Evolutionary conservation across 306 rosid genomes (phyloP).

Genomic region (Prinsepia uniflora): DNA sequence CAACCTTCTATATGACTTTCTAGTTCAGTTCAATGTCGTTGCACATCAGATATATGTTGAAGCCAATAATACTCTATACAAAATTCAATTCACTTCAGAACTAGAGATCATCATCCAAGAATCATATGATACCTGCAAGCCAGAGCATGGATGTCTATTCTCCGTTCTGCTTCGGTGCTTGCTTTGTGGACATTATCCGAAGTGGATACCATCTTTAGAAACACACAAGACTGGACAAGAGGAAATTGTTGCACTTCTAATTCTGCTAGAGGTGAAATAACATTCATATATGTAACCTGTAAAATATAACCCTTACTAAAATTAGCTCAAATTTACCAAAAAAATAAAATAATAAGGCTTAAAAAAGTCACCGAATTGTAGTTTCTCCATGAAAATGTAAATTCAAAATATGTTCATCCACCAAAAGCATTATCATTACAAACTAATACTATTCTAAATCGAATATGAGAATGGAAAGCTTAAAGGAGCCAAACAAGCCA

Average conservation of each 20-base stretch:
- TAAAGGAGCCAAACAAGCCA: not conserved
- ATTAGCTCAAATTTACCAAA: constrained; percentile 5
- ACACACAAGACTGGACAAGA: constrained; percentile 72
- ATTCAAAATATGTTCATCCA: not conserved
- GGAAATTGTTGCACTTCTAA: constrained; percentile 78
- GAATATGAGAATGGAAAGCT: not conserved
- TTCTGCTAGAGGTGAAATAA: constrained; percentile 73
- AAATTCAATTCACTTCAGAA: not conserved
- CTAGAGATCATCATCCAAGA: constrained; percentile 8
- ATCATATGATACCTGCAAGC: constrained; percentile 59
- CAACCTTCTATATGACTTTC: not conserved
- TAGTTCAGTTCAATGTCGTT: not conserved
- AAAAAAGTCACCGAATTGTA: not conserved
- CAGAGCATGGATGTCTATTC: constrained; percentile 70
- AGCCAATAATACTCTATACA: not conserved
- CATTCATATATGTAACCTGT: constrained; percentile 74
- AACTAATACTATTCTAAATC: not conserved
- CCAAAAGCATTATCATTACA: not conserved
- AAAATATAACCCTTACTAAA: constrained; percentile 20
- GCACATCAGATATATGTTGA: not conserved
- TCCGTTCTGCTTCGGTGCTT: constrained; percentile 86
- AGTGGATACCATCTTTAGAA: constrained; percentile 70
- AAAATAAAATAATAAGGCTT: not conserved
- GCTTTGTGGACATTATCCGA: constrained; percentile 72
- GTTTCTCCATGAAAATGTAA: not conserved